A percentile compares a stretch with the other conserved stretches of the same genome.
Conservation (phyloP, 2,329 filamentous ascomycete species). For the Gliomastix tumulicola region DNA sequence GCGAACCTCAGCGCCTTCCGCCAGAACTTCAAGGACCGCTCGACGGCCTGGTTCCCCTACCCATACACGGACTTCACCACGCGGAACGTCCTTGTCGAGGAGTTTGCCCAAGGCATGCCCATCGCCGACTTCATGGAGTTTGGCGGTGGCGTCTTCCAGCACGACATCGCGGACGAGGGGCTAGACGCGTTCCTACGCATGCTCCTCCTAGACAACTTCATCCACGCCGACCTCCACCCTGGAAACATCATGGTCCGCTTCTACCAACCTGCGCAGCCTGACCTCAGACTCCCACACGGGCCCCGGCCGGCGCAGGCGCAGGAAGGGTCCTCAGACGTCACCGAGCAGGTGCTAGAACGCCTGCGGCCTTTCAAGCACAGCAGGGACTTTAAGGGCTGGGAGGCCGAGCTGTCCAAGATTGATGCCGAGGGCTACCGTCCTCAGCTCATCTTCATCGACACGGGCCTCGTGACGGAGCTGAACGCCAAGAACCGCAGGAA, state of each 20-base stretch:
- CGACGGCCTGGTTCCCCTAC: conserved; percentile 94
- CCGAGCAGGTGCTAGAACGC: conserved; percentile 76
- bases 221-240: conserved; percentile 92
- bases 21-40: conserved; percentile 80
- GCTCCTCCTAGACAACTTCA: conserved; percentile 95
- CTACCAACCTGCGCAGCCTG: conserved; percentile 72
- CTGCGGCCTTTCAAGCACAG: conserved; percentile 63
- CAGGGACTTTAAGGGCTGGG: conserved; percentile 64
- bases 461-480: conserved; percentile 88
- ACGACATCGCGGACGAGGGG: conserved; percentile 90
- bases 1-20: conserved; percentile 86
- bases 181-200: conserved; percentile 94
- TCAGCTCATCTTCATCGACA: conserved; percentile 96
- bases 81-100: conserved; percentile 85
- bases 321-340: conserved; percentile 54
- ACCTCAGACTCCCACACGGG: conserved; percentile 34
- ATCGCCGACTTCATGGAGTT: conserved; percentile 85
- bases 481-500: conserved; percentile 81
- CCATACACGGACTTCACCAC: conserved; percentile 91
- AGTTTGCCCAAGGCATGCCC: conserved; percentile 92
- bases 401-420: conserved; percentile 64
- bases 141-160: conserved; percentile 86
- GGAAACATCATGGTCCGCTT: conserved; percentile 99
- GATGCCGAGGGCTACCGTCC: conserved; percentile 85
- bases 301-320: neutral